Evolutionary conservation across 139 green algal genomes (phyloP).

Genomic region (Tetradesmus lagerheimii): DNA sequence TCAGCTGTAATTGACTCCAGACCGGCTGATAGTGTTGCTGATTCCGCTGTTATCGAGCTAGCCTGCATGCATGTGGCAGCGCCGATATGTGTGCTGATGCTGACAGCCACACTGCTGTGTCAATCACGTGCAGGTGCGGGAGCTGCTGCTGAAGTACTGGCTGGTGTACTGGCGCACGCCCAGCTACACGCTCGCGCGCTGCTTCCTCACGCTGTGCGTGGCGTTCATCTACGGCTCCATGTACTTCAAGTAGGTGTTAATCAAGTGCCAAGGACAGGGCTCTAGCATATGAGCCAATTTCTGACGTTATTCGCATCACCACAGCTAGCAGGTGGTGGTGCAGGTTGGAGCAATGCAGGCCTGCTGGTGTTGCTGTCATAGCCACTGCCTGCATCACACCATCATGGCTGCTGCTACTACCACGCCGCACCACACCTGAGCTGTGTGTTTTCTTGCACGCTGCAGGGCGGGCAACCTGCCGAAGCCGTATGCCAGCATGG

Average conservation of each 20-base stretch:
- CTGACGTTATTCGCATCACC: no score
- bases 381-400: no score
- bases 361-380: no score
- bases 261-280: no score
- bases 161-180: conserved; percentile 49
- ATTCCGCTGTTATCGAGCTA: no score
- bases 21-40: no score
- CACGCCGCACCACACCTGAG: conserved; percentile 45
- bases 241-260: conserved; percentile 34
- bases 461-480: neutral
- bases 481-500: conserved; percentile 31
- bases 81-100: neutral
- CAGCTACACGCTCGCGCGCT: conserved; percentile 42
- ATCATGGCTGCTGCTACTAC: neutral
- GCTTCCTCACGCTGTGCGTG: conserved; percentile 32
- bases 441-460: neutral
- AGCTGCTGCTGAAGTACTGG: conserved; percentile 44
- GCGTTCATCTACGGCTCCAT: conserved; percentile 44
- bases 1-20: neutral
- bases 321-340: no score
- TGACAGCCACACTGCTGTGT: neutral
- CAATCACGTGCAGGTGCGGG: conserved; percentile 21
- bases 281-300: no score
- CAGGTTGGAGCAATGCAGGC: no score
- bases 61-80: neutral